These are phyloP conservation scores for Leishmania lainsoni DNA, from an alignment of 208 protist species.

Conservation along the genomic window DNA sequence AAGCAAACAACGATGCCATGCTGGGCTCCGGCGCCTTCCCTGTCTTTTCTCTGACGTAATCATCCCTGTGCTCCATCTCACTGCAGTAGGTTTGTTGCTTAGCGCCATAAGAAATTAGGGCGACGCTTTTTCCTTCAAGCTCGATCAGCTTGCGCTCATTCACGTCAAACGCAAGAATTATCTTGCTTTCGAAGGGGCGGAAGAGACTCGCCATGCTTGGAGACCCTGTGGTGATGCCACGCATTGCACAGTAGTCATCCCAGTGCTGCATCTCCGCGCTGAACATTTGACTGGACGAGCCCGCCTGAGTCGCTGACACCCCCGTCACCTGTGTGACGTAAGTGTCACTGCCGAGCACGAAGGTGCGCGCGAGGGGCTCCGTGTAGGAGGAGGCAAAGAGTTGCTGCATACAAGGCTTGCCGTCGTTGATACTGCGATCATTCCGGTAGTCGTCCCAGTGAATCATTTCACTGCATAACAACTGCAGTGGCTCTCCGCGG, in stretches of 20 bases:
- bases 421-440: constrained; percentile 44
- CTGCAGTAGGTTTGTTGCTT: constrained; percentile 42
- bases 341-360: constrained; percentile 12
- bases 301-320: constrained; percentile 16
- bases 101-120: constrained; percentile 15
- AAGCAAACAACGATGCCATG: constrained; percentile 34
- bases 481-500: constrained; percentile 22
- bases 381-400: constrained; percentile 26
- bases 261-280: constrained; percentile 80
- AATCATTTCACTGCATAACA: constrained; percentile 68
- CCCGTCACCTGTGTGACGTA: constrained; percentile 24
- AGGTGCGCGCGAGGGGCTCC: constrained; percentile 10
- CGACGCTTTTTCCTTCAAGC: constrained; percentile 28
- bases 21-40: constrained; percentile 17
- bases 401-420: constrained; percentile 48
- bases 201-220: constrained; percentile 35
- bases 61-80: constrained; percentile 67
- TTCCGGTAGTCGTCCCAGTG: constrained; percentile 79
- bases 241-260: constrained; percentile 55
- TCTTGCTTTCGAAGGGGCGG: constrained; percentile 19
- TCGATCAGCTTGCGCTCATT: constrained; percentile 24
- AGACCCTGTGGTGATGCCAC: constrained; percentile 27
- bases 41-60: constrained; percentile 26
- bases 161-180: constrained; percentile 24
- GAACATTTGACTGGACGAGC: constrained; percentile 37